Base-by-base conservation (phyloP, 2,329 filamentous ascomycete genomes). In the Fusarium sp. region DNA sequence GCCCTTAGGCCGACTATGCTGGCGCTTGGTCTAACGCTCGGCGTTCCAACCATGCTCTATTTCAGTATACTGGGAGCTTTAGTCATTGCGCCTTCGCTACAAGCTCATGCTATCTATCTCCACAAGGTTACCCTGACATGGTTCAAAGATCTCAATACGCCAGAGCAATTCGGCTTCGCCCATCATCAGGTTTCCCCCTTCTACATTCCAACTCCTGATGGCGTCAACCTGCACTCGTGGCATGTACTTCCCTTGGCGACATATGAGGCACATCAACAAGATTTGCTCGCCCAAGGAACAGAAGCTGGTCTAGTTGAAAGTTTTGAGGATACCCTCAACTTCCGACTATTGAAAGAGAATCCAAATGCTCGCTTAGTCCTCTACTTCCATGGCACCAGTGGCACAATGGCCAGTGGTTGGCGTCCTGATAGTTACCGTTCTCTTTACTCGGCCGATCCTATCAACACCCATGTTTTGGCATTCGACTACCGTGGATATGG, bases 131-230 rank as follows among this genome's bases (percentile, higher is more conserved):
- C 82, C 9, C 79, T 86, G 72, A 87, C 85, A 27, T 87, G 85
- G 84, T 65, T 65, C 42, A 71, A 72, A 44, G 66, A 93, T 76
- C 78, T 91, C 40, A 86, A 89, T 54, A 83, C 87, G 47, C 88
- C 91, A 0, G 90, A 93, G 71, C 84, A 86, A 46, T 92, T 90
- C 77, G 91, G 91, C 0, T 93, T 93, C 75, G 83, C 89, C 30
- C 88, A 86, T 75, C 89, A 90, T 53, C 91, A 94, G 80, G 87
- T 92, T 7, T 89, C 90, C 14, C 89, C 91, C 0, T 94, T 94
- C 77, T 87, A 86, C 62, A 79, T 94, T 41, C 79, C 79, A 4
- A 92, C 91, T 0, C 80, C 85, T 0, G 91, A 93, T 76, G 86
- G 87, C 42, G 88, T 91, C 75, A 86, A 82, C 2, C 79, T 94